Evolutionary conservation across 495 filamentous ascomycete genomes (phyloP).

Genomic region (Emericellopsis terricola): DNA sequence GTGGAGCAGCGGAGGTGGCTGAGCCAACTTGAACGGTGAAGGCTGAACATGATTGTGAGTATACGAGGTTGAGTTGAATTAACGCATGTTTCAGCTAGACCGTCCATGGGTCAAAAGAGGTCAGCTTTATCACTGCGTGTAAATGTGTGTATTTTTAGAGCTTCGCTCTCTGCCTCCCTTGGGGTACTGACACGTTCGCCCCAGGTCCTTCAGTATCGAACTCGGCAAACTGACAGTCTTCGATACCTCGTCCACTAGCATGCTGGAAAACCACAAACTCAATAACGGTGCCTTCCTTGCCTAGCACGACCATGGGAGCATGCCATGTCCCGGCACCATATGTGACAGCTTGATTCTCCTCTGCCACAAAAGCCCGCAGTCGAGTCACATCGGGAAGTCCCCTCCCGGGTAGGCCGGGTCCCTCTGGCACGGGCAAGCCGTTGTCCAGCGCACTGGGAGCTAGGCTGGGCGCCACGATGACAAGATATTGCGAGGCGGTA

Average conservation of each 20-base stretch:
- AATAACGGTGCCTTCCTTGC: constrained; percentile 39
- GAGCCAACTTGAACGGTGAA: too few species aligned
- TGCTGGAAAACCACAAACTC: constrained; percentile 78
- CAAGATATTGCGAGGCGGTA: constrained; percentile 42
- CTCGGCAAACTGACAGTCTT: constrained; percentile 80
- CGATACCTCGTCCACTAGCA: constrained; percentile 62
- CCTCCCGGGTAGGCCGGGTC: constrained; percentile 19
- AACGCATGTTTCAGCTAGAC: too few species aligned
- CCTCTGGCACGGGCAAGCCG: constrained; percentile 13
- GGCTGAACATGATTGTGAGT: too few species aligned
- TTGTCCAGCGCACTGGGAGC: constrained; percentile 19
- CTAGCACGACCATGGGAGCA: constrained; percentile 87
- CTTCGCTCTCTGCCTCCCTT: constrained; percentile 11
- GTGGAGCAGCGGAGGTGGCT: too few species aligned
- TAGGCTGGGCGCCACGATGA: constrained; percentile 72
- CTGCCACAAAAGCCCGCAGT: constrained; percentile 61
- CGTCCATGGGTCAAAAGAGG: too few species aligned
- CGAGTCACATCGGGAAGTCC: constrained; percentile 60
- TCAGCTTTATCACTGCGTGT: too few species aligned
- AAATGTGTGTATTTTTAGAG: too few species aligned
- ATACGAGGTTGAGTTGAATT: too few species aligned
- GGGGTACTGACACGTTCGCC: too few species aligned
- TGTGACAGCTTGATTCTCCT: constrained; percentile 69
- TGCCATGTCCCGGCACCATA: constrained; percentile 92
- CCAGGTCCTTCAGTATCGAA: constrained; percentile 26